Base-by-base conservation (phyloP, 768 basidiomycete genomes). In the Amanita polypyramis region DNA sequence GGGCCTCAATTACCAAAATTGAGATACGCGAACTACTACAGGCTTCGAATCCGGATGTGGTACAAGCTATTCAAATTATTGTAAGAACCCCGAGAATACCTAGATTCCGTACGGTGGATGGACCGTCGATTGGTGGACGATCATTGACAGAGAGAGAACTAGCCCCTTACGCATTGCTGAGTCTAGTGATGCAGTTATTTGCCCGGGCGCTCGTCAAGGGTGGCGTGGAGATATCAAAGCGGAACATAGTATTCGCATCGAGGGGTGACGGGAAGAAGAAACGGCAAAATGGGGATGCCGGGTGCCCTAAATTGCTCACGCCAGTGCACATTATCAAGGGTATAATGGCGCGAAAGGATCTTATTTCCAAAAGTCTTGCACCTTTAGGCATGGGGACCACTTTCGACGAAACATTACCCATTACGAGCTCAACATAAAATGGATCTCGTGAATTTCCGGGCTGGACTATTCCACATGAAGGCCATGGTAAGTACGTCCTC, bases 271-370 rank as follows among this genome's bases (percentile, higher is more conserved):
- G 42, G 30, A 55, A 38, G 49, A 53, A 39, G 49, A 52, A 30
- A 45, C 52, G 44, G 39, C 44, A 29, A 44, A 53, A 51, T 43
- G 51, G 49, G 19, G 47, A 38, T 42, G 54, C 43, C 43, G 56
- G 48, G 19, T 49, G 17, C 5, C 50, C 48, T 17, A 56, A 52
- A 35, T 52, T 70, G 34, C 61, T 76, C 51, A 70, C 69, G 36
- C 70, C 73, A 29, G 59, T 67, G 5, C 73, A 75, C 51, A 61
- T 75, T 45, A 55, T 73, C n/a, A 62, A 61, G 27, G 68, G 70
- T 36, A 57, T 72, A 41, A 54, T 67, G n/a, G 52, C 60, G 11
- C 37, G 5, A 8, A 47, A 47, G 20, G 45, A 30, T 17, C 3
- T 7, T 4, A 39, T 48, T 20, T 40, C n/a, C 30, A 23, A 20